phyloP scores from a whole-genome alignment of 2,329 filamentous ascomycete species.

The Arthrobotrys conoides region DNA sequence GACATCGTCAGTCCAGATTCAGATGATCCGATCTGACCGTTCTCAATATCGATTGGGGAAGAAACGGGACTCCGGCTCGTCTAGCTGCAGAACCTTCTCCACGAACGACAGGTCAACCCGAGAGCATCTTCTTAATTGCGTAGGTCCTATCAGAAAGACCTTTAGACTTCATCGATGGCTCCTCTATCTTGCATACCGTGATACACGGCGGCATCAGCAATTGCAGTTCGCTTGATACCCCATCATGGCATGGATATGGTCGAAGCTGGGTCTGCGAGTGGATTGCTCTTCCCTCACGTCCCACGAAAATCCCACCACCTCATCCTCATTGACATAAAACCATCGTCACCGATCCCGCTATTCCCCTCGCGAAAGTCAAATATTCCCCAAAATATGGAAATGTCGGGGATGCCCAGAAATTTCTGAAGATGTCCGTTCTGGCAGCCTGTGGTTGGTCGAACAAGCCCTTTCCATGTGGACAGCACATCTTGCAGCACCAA shows the following conservation, averaged over 20 bases:
- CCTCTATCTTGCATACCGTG: constrained; percentile 36
- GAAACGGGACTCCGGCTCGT: constrained; percentile 23
- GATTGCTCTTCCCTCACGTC: constrained; percentile 25
- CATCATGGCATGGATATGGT: constrained; percentile 17
- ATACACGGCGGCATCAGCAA: constrained; percentile 24
- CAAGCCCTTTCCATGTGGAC: constrained; percentile 32
- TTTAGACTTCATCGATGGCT: constrained; percentile 31
- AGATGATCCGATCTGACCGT: constrained; percentile 5
- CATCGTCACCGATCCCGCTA: constrained; percentile 30
- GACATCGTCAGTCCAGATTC: constrained; percentile 3
- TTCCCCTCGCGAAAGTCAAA: constrained; percentile 14
- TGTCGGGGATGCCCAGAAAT: constrained; percentile 24
- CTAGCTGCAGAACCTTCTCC: constrained; percentile 29
- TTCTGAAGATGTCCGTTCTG: constrained; percentile 8
- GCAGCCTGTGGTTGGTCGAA: constrained; percentile 37
- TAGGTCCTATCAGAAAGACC: constrained; percentile 28
- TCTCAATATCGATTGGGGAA: constrained; percentile 27
- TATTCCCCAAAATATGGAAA: constrained; percentile 13
- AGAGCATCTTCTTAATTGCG: constrained; percentile 22
- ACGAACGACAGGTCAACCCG: constrained; percentile 36
- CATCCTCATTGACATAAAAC: constrained; percentile 28
- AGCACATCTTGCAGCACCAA: constrained; percentile 59
- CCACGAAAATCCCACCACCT: constrained; percentile 18
- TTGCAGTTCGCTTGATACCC: constrained; percentile 12
- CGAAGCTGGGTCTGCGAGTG: constrained; percentile 9